Conservation (phyloP, 2,329 filamentous ascomycete genomes). For the Thelonectria rubi region DNA sequence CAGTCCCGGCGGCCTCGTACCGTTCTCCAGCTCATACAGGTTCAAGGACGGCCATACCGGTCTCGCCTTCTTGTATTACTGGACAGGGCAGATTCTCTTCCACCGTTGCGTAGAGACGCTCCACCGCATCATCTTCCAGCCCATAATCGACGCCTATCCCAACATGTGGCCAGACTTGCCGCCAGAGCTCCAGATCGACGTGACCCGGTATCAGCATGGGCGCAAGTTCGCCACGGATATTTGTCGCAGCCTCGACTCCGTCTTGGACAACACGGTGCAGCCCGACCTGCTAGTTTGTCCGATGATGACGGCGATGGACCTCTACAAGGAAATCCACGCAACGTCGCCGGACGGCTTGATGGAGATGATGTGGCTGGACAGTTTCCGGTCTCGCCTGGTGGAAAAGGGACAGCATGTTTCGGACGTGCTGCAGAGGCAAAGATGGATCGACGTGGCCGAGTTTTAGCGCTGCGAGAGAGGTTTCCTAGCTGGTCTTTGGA, state of each 20-base stretch:
- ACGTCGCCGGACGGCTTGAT: constrained; percentile 53
- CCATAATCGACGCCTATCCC: constrained; percentile 53
- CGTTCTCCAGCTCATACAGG: constrained; percentile 56
- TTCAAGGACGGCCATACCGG: constrained; percentile 58
- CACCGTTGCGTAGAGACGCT: constrained; percentile 58
- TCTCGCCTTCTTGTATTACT: constrained; percentile 62
- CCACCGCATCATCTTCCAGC: constrained; percentile 55
- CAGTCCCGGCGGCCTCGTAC: constrained; percentile 46
- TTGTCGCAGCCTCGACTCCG: constrained; percentile 61
- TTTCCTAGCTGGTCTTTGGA: background rate
- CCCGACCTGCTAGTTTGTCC: constrained; percentile 57
- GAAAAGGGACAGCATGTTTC: constrained; percentile 54
- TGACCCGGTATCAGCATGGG: constrained; percentile 54
- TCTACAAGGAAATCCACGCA: constrained; percentile 52
- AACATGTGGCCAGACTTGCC: constrained; percentile 52
- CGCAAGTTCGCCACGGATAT: constrained; percentile 58
- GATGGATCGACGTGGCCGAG: constrained; percentile 51
- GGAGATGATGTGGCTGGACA: constrained; percentile 59
- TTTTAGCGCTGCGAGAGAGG: constrained; percentile 27
- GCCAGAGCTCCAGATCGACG: constrained; percentile 51
- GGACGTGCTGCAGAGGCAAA: constrained; percentile 49
- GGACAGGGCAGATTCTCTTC: constrained; percentile 60
- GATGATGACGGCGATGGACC: constrained; percentile 53
- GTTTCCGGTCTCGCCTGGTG: constrained; percentile 51
- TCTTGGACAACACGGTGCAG: constrained; percentile 54